Base-by-base conservation (phyloP, 768 basidiomycete species). In the Antrodiella citrinella region DNA sequence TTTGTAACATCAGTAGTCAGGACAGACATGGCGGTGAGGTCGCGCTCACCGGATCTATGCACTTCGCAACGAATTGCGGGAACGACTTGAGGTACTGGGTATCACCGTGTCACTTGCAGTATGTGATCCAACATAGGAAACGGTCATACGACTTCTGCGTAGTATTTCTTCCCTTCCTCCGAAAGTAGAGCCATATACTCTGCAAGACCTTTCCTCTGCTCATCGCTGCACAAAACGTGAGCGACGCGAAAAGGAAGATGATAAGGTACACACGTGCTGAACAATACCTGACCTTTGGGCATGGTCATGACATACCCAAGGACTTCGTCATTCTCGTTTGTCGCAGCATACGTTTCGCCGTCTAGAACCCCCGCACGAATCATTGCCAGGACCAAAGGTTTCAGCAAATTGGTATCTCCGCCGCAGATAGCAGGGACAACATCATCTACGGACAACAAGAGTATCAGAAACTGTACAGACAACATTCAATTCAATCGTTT, bases 291-390 rank as follows among this genome's bases (percentile, higher is more conserved):
- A 9, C 56, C 56, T 12, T 50, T 50, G 12, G 56, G 56, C 54
- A 57, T 55, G 15, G 48, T 44, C 48, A 52, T 39, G 22, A 51
- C 20, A 40, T 44, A 57, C 11, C 56, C 56, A 15, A 52, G 26
- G 1, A 57, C 24, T n/a, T 42, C 49, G 38, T 41, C 50, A 10
- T 45, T 43, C 20, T 51, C 47, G 39, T 54, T 35, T 20, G 26
- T 47, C 2, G 56, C 56, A 15, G 48, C 54, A 42, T 57, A 55
- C 44, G 51, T 57, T 44, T 57, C 52, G 5, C 59, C 59, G 20
- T 51, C 50, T 25, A 49, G 45, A n/a, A 49, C 23, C 2, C 54
- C 51, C 2, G 59, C 59, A 13, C 46, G 52, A 23, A 59, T 22
- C 56, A 59, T 57, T 4, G 54, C 51, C 4, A 56, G 50, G 10